Evolutionary conservation across 148 eudicot species (phyloP).

Genomic region (Agrostemma githago): DNA sequence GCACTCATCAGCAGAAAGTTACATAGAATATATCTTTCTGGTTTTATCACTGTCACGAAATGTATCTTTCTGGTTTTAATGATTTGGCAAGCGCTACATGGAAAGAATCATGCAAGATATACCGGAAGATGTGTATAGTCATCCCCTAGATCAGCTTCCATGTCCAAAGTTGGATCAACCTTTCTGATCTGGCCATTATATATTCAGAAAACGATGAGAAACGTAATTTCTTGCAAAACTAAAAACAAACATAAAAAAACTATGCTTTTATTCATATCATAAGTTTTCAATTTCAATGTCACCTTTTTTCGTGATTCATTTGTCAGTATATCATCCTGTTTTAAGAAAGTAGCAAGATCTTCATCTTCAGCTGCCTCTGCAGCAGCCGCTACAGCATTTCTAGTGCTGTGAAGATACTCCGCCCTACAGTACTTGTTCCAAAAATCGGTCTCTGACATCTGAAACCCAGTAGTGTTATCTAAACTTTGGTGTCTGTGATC

Average conservation of each 20-base stretch:
- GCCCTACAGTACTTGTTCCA: conserved; percentile 97
- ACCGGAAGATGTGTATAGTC: conserved; percentile 94
- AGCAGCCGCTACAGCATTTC: conserved; percentile 87
- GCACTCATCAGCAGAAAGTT: not conserved
- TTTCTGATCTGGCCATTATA: conserved; percentile 62
- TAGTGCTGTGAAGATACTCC: conserved; percentile 90
- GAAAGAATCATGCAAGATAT: conserved; percentile 23
- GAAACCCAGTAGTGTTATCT: conserved; percentile 13
- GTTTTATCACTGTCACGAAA: not conserved
- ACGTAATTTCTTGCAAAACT: not conserved
- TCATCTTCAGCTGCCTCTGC: conserved; percentile 99
- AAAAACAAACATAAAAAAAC: conserved; percentile 16
- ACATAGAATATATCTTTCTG: not conserved
- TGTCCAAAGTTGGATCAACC: conserved; percentile 96
- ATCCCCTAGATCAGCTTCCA: conserved; percentile 97
- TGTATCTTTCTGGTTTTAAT: not conserved
- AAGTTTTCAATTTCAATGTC: not conserved
- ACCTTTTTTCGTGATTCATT: conserved; percentile 89
- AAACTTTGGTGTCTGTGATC: not conserved
- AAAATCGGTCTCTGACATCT: conserved; percentile 92
- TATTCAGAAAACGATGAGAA: conserved; percentile 14
- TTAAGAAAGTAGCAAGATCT: conserved; percentile 80
- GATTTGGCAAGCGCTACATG: not conserved
- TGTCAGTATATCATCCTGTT: conserved; percentile 77
- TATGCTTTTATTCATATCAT: not conserved